A percentile compares a stretch with the other conserved stretches of the same genome.
Evolutionary conservation across 1,284 basidiomycete species (phyloP).

Genomic region (Apiotrichum domesticum): DNA sequence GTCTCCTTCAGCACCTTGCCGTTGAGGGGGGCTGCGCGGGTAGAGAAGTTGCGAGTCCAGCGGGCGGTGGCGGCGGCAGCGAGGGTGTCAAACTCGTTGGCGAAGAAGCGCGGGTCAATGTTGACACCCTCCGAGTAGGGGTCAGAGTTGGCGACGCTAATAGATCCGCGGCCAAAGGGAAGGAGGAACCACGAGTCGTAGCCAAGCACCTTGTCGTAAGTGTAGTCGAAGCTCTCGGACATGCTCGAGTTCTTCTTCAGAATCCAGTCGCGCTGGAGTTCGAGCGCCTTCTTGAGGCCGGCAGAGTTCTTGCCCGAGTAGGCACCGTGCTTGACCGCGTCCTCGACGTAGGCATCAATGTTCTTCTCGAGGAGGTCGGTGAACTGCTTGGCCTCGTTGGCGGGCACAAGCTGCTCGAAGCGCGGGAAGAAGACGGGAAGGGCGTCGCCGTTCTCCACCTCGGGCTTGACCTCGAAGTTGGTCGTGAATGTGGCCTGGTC

Average conservation of each 20-base stretch:
- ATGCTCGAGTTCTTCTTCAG: constrained; percentile 34
- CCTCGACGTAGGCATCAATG: constrained; percentile 36
- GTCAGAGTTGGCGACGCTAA: constrained; percentile 34
- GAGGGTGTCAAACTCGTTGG: constrained; percentile 30
- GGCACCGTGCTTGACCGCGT: constrained; percentile 31
- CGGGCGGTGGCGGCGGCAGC: constrained; percentile 19
- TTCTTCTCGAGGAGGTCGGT: constrained; percentile 26
- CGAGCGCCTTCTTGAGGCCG: constrained; percentile 29
- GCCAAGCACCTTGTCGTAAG: constrained; percentile 29
- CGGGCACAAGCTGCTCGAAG: constrained; percentile 31
- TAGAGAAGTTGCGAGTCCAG: constrained; percentile 21
- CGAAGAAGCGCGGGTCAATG: constrained; percentile 46
- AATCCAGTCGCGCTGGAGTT: constrained; percentile 43
- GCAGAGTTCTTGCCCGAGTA: constrained; percentile 13
- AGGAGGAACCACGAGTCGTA: constrained; percentile 44
- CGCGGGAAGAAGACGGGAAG: constrained; percentile 25
- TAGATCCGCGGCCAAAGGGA: constrained; percentile 41
- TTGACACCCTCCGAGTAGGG: constrained; percentile 23
- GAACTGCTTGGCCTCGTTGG: constrained; percentile 16
- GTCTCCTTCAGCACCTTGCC: constrained; percentile 22
- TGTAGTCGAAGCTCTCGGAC: constrained; percentile 38
- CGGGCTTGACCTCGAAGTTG: constrained; percentile 20
- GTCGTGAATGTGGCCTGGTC: constrained; percentile 46
- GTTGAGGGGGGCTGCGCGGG: constrained; percentile 14
- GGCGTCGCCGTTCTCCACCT: constrained; percentile 20